These are phyloP conservation scores for Chaetoscypha palmicola DNA, from an alignment of 2,329 filamentous ascomycete species.

Conservation along the genomic window DNA sequence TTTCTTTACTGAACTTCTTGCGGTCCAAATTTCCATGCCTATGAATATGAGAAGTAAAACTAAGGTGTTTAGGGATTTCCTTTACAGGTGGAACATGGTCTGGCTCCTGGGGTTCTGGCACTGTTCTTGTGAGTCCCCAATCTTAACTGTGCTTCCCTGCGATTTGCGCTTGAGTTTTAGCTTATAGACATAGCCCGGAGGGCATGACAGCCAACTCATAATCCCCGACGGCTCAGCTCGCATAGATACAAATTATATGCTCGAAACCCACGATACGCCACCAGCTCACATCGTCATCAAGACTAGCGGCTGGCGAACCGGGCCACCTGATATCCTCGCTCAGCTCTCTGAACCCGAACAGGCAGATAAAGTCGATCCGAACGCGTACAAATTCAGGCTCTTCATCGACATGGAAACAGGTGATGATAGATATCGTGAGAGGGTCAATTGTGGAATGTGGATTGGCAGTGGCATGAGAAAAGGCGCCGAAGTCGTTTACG, in stretches of 20 bases:
- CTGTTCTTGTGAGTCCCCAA: constrained; percentile 32
- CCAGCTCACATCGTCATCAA: constrained; percentile 41
- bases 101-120: constrained; percentile 42
- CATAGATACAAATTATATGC: constrained; percentile 43
- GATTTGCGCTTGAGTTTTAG: too few species aligned
- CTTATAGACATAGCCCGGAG: constrained; percentile 25
- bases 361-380: constrained; percentile 27
- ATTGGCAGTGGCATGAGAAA: constrained; percentile 42
- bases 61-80: constrained; percentile 34
- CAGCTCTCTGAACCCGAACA: constrained; percentile 22
- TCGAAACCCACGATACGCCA: constrained; percentile 41
- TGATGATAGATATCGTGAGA: constrained; percentile 42
- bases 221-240: constrained; percentile 27
- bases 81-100: constrained; percentile 42
- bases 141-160: too few species aligned
- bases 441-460: constrained; percentile 44
- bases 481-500: constrained; percentile 38
- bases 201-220: constrained; percentile 34
- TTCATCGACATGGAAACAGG: constrained; percentile 44
- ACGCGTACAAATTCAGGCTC: constrained; percentile 40
- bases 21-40: too few species aligned
- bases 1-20: too few species aligned
- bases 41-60: too few species aligned
- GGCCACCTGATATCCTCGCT: constrained; percentile 35
- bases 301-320: constrained; percentile 42